Evolutionary conservation across 352 stramenopile genomes (phyloP), one percentile per base, ranked within the genome.

Genomic region (Thraustochytrium sp.): DNA sequence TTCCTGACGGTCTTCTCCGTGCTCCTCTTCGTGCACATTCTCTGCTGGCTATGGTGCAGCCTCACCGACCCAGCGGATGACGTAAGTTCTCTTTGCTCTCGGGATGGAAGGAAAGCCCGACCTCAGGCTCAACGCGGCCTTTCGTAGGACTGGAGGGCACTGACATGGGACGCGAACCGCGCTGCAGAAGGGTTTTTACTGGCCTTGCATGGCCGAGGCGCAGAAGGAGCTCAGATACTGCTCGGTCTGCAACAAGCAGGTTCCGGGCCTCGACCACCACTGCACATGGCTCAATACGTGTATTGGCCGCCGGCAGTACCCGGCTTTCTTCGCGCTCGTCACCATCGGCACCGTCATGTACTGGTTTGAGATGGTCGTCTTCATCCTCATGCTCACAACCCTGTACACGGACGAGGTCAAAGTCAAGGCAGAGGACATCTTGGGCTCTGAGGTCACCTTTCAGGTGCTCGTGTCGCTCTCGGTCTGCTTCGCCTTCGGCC

Each of bases 221-320:
- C 49, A 78, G 23, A 93, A 94, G 76, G 88, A 89, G 74, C 90
- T 86, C 16, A 88, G 92, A 1, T 94, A 94, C 85, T 95, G 91
- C 86, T 92, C 90, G 18, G 87, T 93, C 13, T 94, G 91, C 86
- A 91, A 88, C 85, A 95, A 95, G 80, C 92, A 88, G 65, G 94
- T 90, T 38, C 89, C 89, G 9, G 89, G 90, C 0, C 86, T 94
- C 5, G 91, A 94, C 59, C 91, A 94, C 82, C 91, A 94, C 84
- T 94, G 91, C 86, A 93, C 91, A 26, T 94, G 91, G 83, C 87
- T 94, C 64, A 94, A 94, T 82, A 94, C 91, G 4, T 94, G 91
- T 85, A 94, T 94, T 59, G 90, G 88, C 13, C 90, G 92, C 77
- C 91, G 85, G 76, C 93, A 94, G 84, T 94, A 94, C 85, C 90